These are phyloP conservation scores for Fraxinus ornus DNA, from an alignment of 305 asterid genomes.

Conservation along the genomic window DNA sequence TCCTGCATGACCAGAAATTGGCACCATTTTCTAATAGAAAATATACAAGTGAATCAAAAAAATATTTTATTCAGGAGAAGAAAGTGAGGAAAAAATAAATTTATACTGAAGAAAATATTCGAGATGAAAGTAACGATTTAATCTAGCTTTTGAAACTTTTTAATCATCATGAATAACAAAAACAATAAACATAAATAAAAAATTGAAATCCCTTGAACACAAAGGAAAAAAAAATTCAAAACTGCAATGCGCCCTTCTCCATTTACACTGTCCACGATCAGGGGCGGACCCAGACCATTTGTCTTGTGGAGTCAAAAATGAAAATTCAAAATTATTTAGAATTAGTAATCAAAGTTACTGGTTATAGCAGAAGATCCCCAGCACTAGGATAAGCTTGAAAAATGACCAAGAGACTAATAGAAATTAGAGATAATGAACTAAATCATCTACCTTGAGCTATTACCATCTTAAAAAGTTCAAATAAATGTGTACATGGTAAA, in stretches of 20 bases:
- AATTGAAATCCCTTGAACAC: not conserved
- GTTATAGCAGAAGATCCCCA: not conserved
- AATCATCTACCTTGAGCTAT: not conserved
- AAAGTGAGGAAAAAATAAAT: not conserved
- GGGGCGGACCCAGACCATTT: too few species aligned
- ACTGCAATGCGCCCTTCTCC: not conserved
- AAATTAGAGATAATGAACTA: not conserved
- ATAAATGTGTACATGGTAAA: not conserved
- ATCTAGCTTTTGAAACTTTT: not conserved
- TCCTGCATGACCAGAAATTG: not conserved
- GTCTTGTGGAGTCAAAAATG: too few species aligned
- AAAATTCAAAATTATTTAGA: too few species aligned
- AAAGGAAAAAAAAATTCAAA: not conserved
- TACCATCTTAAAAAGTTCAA: not conserved
- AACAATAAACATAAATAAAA: not conserved
- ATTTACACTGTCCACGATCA: not conserved
- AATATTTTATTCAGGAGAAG: not conserved
- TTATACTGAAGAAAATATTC: not conserved
- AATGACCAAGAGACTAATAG: not conserved
- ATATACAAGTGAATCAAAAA: not conserved
- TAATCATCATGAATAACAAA: not conserved
- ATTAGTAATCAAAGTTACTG: not conserved
- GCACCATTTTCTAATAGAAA: not conserved
- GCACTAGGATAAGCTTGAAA: not conserved
- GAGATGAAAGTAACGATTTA: not conserved